Evolutionary conservation across 2,329 filamentous ascomycete species (phyloP).

Genomic region (Sporothrix phasma): DNA sequence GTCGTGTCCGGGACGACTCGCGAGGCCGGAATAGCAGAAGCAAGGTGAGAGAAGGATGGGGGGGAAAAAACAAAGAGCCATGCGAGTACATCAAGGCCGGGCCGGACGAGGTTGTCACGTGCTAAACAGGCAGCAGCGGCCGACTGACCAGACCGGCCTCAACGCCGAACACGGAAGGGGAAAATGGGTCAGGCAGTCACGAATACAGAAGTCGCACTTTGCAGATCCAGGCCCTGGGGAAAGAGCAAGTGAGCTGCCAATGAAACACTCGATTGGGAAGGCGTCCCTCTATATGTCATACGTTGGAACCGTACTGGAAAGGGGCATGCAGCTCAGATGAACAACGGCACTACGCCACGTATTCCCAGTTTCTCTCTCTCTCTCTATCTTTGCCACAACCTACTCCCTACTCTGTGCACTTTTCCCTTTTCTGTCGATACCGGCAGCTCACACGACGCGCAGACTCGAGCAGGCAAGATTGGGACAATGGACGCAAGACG

Average conservation of each 20-base stretch:
- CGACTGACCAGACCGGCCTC: background rate
- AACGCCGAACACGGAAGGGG: background rate
- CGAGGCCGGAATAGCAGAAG: no score
- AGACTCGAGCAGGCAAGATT: background rate
- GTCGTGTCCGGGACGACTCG: no score
- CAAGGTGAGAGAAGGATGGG: no score
- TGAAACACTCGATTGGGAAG: background rate
- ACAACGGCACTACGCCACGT: background rate
- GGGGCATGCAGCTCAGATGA: slow-evolving; percentile 5
- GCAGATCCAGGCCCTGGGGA: background rate
- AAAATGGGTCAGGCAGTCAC: background rate
- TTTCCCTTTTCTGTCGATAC: background rate
- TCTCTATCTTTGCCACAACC: background rate
- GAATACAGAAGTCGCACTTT: background rate
- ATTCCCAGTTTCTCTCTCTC: background rate
- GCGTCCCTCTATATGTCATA: background rate
- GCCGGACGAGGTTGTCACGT: background rate
- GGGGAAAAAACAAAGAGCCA: no score
- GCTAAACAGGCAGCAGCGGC: background rate
- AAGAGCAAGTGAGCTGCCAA: background rate
- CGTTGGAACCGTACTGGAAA: background rate
- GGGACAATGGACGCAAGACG: background rate
- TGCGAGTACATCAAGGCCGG: background rate
- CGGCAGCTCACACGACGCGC: background rate
- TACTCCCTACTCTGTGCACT: background rate